These are phyloP conservation scores for Naumovozyma dairenensis DNA, from an alignment of 805 yeast species.

Conservation along the genomic window DNA sequence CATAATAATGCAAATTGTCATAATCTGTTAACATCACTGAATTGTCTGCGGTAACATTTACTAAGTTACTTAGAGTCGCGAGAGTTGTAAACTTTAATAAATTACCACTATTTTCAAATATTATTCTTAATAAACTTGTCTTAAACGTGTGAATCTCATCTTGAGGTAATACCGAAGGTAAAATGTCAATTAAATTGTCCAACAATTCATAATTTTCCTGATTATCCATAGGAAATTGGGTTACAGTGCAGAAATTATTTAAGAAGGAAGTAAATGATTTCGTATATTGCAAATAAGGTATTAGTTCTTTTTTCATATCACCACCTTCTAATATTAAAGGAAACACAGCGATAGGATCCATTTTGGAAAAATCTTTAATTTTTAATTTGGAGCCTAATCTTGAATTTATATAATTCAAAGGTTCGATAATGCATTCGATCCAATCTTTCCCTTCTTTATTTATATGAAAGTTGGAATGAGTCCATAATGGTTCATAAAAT, in stretches of 20 bases:
- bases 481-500: slow-evolving; percentile 21
- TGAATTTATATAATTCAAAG: slow-evolving; percentile 21
- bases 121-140: slow-evolving; percentile 9
- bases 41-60: slow-evolving; percentile 6
- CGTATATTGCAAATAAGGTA: slow-evolving; percentile 16
- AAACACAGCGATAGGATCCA: slow-evolving; percentile 10
- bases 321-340: slow-evolving; percentile 6
- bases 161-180: no score
- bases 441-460: slow-evolving; percentile 10
- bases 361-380: slow-evolving; percentile 18
- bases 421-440: slow-evolving; percentile 23
- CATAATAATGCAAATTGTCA: no score
- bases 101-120: slow-evolving; percentile 15
- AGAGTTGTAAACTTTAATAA: slow-evolving; percentile 4
- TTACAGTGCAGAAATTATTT: slow-evolving; percentile 7
- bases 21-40: no score
- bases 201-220: slow-evolving; percentile 12
- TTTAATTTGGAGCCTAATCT: slow-evolving; percentile 7
- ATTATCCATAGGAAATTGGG: slow-evolving; percentile 12
- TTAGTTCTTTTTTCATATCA: slow-evolving; percentile 11
- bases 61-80: slow-evolving; percentile 6
- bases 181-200: slow-evolving; percentile 3
- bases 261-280: slow-evolving; percentile 10
- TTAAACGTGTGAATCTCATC: slow-evolving; percentile 2
- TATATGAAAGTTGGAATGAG: no score